Base-by-base conservation (phyloP, 257 asterid species). In the Solanum bukasovii region DNA sequence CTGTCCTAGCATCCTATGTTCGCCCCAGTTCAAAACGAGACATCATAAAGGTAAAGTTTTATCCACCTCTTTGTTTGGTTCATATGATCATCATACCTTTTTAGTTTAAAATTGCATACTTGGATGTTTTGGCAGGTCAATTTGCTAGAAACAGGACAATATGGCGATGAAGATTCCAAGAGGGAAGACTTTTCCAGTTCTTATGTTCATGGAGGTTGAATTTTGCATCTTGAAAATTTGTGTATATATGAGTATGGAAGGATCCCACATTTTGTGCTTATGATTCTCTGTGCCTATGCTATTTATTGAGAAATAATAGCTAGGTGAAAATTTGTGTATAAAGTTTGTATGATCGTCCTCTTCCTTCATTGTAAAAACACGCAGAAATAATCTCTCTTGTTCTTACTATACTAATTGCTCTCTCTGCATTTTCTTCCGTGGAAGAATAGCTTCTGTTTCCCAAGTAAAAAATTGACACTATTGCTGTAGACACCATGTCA, bases 1-100 rank as follows among this genome's bases (percentile, higher is more conserved):
- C 98, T 12, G 75, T 96, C 81, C 87, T 96, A 89, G 97, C 96
- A 49, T 92, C 94, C 38, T 89, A 91, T 88, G 90, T 72, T 89
- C 93, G 92, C 16, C 94, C 96, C 7, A 87, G 87, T 77, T 87
- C 93, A 73, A 91, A 90, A 37, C 89, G 93, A 31, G 95, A 93
- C 87, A 93, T 95, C 52, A 86, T 96, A 21, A 96, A 93, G 96
- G 98, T 94, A 90, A 34, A 27, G 29, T 21, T 87, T 84, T 21
- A 23, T 21, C 70, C 71, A 25, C 72, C 6, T 38, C 65, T 18
- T 56, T 5, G 9, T 40, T 49, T 86, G 56, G 68, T 65, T 56
- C 27, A 35, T 34, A 23, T 7, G 52, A 56, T 84, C 61, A 23
- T 23, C 5, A 25, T 31, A 23, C 61, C 31, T 0, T 14, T 14